Base-by-base conservation (phyloP, 2,329 filamentous ascomycete genomes). In the Cercospora nicotianae region DNA sequence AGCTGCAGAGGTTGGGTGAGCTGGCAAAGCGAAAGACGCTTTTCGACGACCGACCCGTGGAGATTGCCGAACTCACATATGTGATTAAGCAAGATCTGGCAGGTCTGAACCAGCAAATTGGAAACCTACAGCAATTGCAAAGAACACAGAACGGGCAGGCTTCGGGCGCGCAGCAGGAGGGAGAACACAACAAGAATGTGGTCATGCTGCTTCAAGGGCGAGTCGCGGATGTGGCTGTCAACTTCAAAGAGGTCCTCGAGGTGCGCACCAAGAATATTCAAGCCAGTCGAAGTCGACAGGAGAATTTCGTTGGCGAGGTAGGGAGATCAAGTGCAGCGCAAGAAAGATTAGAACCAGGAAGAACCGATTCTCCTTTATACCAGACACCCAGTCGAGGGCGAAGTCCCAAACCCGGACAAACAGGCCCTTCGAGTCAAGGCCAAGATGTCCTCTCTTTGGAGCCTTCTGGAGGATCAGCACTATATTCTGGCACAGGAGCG, bases 41-140 rank as follows among this genome's bases (percentile, higher is more conserved):
- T 53, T 99, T 99, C 79, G 95, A 99, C 80, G 95, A 99, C 82
- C 89, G 92, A 78, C 93, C 95, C 0, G 92, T 97, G 65, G 95
- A 99, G 81, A 97, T 98, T 79, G 95, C 95, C 79, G 93, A 98
- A 80, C 88, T 97, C 79, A 97, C 94, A 7, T 97, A 94, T 77
- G 91, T 98, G 77, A 97, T 98, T 84, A 98, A 98, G 83, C 94
- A 98, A 84, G 94, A 98, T 77, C 87, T 98, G 63, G 92, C 93
- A 1, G 89, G 86, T 4, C 80, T 92, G 67, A 98, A 97, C 80
- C 89, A 93, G 73, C 91, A 96, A 77, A 98, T 98, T 74, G 91
- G 91, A 57, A 85, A 86, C 9, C 84, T 99, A n/a, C 92, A 96
- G 77, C 82, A 86, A 6, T 85, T 97, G 57, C 90, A 93, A 13